Evolutionary conservation across 2,329 filamentous ascomycete species (phyloP), one percentile per base, ranked within the genome.

Genomic region (Dichotomopilus funicola): DNA sequence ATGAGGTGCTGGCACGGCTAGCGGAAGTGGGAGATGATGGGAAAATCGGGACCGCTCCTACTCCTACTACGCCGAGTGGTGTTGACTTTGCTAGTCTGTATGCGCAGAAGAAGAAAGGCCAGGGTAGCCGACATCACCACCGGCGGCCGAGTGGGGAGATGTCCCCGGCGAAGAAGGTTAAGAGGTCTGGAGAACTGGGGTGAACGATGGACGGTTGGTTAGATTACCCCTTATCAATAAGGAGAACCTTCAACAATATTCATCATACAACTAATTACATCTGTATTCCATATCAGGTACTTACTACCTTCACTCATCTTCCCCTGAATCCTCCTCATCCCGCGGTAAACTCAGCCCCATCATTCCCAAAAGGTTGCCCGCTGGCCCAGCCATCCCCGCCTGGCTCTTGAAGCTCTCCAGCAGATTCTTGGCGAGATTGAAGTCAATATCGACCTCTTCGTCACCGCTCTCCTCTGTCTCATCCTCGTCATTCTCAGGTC

Each of bases 321-420:
- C 66, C 5, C 72, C 68, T 0, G 72, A 73, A 38, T 82, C 79
- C 33, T 80, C 84, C 58, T 92, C 89, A 65, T 95, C 90, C 57
- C 88, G 79, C 0, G 92, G 92, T 57, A 96, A 75, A 42, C 82
- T 79, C 61, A 96, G 76, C 0, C 91, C 91, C 86, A 97, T 87
- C 73, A 95, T 80, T 6, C 85, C 86, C 65, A 99, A 78, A 58
- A 99, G 75, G 67, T 96, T 97, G 0, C 91, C 85, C 2, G 88
- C 88, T 0, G 94, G 94, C 0, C 94, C 94, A 36, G 89, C 78
- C 75, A 87, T 82, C 10, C 94, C 94, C 13, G 78, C 89, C 69
- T 97, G 92, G 12, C 88, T 86, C 67, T 95, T 95, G 72, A 99
- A 91, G 64, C 89, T 92, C 69, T 96, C 90, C 1, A 99, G 76